Evolutionary conservation across 2,329 filamentous ascomycete species (phyloP), one percentile per base, ranked within the genome.

Genomic region (Fragosphaeria purpurea): DNA sequence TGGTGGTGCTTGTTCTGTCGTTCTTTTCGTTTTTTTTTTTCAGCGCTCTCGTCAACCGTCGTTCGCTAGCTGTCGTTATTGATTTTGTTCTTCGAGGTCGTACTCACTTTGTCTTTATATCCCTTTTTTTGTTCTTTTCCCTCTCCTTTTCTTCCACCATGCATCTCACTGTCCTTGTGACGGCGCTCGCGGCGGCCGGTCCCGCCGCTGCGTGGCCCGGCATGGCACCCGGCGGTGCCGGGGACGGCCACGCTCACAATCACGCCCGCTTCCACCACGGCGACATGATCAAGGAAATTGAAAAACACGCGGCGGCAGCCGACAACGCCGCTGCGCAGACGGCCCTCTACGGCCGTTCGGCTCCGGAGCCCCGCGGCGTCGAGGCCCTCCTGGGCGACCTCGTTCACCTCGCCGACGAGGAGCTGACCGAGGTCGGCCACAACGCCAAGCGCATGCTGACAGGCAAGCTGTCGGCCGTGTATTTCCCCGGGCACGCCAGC

Each of bases 371-470:
- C 13, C 12, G 12, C 9, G 22, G 11, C 43, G 38, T 39, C 40
- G 30, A 8, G 38, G 42, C 33, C 10, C 43, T 56, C 31, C 58
- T 73, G 11, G 70, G 70, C 22, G 69, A 73, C 50, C 66, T 73
- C 6, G 47, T 55, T 13, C 61, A 55, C 3, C 59, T 54, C 13
- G 5, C n/a, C 40, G 52, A 63, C 53, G 53, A 52, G 22, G 48
- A 64, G 32, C 63, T 72, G 41, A 64, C 63, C 5, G 50, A 57
- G 4, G 63, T 63, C 4, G 70, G 67, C 31, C 52, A 58, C 12
- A 58, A 60, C 10, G 64, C 72, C 61, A 69, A 67, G 57, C 57
- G 58, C 6, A 65, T 72, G 43, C 62, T 72, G 22, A 13, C 43
- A n/a, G 47, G 51, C 35, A 7, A 51, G 38, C 4, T 12, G 44